Base-by-base conservation (phyloP, 371 early-diverging fungal species). In the Caulochytrium protostelioides region DNA sequence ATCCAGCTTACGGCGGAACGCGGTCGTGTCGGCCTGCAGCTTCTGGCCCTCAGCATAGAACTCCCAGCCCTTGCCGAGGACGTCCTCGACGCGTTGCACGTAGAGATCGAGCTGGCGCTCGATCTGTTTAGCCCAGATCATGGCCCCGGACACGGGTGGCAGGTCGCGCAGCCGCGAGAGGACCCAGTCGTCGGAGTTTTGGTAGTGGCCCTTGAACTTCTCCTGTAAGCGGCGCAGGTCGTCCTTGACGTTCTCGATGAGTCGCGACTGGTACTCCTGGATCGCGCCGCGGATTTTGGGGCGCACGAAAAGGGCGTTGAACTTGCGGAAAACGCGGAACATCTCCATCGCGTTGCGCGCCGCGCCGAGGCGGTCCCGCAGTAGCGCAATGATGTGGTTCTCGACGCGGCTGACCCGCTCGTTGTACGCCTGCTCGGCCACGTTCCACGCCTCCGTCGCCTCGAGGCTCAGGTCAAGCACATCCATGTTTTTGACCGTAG, bases 251-350 rank as follows among this genome's bases (percentile, higher is more conserved):
- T 76, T 81, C 35, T 84, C 89, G 46, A 97, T 89, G 31, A 95
- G 64, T 51, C 89, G 92, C 3, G 82, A 77, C 59, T 97, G 98
- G 46, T 94, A 97, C 54, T 97, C 98, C 55, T 89, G 90, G 43
- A 97, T 86, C 14, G 97, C 97, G 31, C 91, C 91, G 46, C 98
- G 81, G 61, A 97, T 95, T 74, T 91, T 97, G 39, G 91, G 94
- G 22, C 97, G 71, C 16, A 95, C 84, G 55, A 97, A 97, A 21
- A 97, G 68, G 1, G 92, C 91, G 49, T 95, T 94, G 70, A 94
- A 97, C 50, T 94, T 92, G 21, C 85, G 83, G 47, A 97, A 95
- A 4, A 92, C 89, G 17, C 94, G 72, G 62, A 97, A 94, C 98
- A 97, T 97, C 50, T 95, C 95, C 35, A 80, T 83, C 2, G 98